Percentiles rank a stretch among this genome's conserved stretches.
phyloP scores from a whole-genome alignment of 2,329 filamentous ascomycete genomes.

The Raffaelea deltoideospora region DNA sequence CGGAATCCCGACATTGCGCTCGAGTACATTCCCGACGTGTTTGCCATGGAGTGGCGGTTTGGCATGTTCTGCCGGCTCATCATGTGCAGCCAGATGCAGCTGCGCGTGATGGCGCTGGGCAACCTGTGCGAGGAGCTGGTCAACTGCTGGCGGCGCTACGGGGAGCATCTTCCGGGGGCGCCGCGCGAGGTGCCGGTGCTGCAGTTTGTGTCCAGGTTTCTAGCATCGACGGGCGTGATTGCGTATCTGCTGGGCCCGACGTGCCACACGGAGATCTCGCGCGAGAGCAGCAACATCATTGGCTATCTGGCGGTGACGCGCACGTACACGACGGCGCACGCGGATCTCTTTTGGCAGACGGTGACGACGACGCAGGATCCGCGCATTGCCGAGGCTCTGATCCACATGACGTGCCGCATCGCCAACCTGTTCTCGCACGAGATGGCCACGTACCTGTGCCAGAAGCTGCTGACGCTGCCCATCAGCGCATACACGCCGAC shows the following conservation, averaged over 20 bases:
- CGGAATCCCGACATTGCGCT: conserved; percentile 22
- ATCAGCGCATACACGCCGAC: conserved; percentile 44
- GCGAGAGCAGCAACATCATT: conserved; percentile 67
- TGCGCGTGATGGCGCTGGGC: conserved; percentile 67
- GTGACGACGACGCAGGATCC: conserved; percentile 71
- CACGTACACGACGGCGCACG: conserved; percentile 56
- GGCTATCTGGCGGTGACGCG: conserved; percentile 72
- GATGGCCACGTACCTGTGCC: conserved; percentile 48
- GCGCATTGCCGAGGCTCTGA: conserved; percentile 65
- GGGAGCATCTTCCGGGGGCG: conserved; percentile 26
- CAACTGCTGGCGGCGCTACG: conserved; percentile 43
- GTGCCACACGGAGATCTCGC: conserved; percentile 82
- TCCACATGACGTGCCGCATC: conserved; percentile 44
- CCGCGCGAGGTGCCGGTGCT: conserved; percentile 31
- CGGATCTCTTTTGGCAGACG: conserved; percentile 72
- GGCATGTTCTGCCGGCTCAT: conserved; percentile 55
- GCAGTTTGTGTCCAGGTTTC: conserved; percentile 51
- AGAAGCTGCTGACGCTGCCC: conserved; percentile 52
- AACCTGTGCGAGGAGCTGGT: conserved; percentile 59
- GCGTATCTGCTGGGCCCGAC: conserved; percentile 81
- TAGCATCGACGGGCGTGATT: conserved; percentile 57
- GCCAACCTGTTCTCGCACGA: conserved; percentile 31
- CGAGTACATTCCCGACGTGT: conserved; percentile 29
- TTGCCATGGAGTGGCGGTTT: conserved; percentile 55
- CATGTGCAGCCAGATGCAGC: conserved; percentile 75